Evolutionary conservation across 306 rosid genomes (phyloP), one percentile per base, ranked within the genome.

Genomic region (Acacia crassicarpa): DNA sequence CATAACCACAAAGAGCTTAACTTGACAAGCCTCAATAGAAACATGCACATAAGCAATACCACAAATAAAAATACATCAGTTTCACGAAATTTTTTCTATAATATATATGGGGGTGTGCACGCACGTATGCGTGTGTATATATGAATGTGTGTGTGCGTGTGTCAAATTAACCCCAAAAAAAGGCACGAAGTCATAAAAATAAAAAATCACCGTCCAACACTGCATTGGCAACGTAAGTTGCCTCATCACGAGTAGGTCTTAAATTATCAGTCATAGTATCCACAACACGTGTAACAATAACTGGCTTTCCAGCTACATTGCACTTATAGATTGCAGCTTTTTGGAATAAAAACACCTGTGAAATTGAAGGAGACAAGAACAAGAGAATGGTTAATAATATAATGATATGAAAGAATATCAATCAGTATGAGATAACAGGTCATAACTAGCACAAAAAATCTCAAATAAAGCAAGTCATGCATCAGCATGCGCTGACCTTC

Each of bases 211-310:
- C 98, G 83, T 94, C 98, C 78, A 94, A 81, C 45, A 94, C 98
- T 51, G 97, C 97, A 85, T 94, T 94, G 73, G 98, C 98, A 80
- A 94, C 97, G 87, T 94, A 97, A 59, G 98, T 94, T 80, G 98
- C 98, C 86, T 94, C 98, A 41, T 97, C 98, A 81, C 98, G 98
- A 80, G 98, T 94, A 82, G 98, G 98, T 72, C 98, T 91, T 83
- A 94, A 84, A 85, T 94, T 94, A 89, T 92, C 95, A 12, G 98
- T 94, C 98, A 94, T 94, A 69, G 95, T 92, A 78, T 94, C 98
- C 82, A 94, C 98, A 70, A 94, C 98, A 85, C 98, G 98, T n/a
- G 98, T 94, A 41, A 94, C 89, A 72, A 94, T 97, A 38, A 95
- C 97, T 45, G 98, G 98, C 84, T 94, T 94, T 80, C 98, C 98